Base-by-base conservation (phyloP, 1,284 basidiomycete genomes). In the Apiotrichum gamsii region DNA sequence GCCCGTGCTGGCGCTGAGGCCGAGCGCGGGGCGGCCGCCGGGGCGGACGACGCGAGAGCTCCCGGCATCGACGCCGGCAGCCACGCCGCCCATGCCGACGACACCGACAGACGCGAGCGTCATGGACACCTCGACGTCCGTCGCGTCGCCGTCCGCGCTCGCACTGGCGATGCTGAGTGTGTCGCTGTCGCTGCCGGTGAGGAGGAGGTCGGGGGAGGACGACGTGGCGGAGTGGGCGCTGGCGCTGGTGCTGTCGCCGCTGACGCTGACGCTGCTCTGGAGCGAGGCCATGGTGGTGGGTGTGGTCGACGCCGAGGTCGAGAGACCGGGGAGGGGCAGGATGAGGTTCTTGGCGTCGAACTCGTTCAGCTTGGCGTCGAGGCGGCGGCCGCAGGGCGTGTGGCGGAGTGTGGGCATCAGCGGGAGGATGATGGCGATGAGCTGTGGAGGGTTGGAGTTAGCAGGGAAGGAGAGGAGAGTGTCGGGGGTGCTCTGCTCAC, bases 371-470 rank as follows among this genome's bases (percentile, higher is more conserved):
- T 54, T 56, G 24, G 30, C 47, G 28, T 63, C 60, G 40, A 70
- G 58, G 21, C 65, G 59, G 42, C 63, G 64, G 13, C 68, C 68
- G 23, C 65, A 66, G 6, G 68, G 66, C 16, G 67, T 64, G 50
- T 62, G 57, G 16, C 60, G 58, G 43, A 70, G 54, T 16, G 56
- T 49, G 16, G 59, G 61, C 36, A 70, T 47, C 31, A 62, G 40
- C 2, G 64, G 57, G 13, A 56, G 39, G 43, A 69, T 60, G 36
- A 62, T 45, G n/a, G 57, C 47, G n/a, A 70, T 52, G 5, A 70
- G 57, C 58, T 64, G 39, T 14, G 25, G 2, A 15, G 20, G 15
- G 20, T 23, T 21, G 25, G 6, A 16, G 20, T 2, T 13, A 37
- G n/a, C n/a, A n/a, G n/a, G n/a, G n/a, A n/a, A n/a, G n/a, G n/a